These are phyloP conservation scores for Wickerhamomyces sp. DNA, from an alignment of 1,139 yeast species.

Conservation along the genomic window DNA sequence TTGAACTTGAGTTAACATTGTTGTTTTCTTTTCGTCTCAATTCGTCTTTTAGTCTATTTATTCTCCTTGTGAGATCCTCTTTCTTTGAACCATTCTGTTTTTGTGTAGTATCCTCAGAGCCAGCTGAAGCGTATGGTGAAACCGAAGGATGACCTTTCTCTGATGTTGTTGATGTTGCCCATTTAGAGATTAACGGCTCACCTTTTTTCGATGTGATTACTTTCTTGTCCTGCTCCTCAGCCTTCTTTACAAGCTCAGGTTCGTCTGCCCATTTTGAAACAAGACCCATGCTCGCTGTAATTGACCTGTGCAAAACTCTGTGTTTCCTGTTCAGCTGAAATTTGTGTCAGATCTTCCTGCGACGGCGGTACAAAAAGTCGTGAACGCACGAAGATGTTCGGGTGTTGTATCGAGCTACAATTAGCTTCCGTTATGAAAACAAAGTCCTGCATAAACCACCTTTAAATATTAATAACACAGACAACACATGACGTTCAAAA, in stretches of 20 bases:
- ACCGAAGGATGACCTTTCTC: constrained; percentile 11
- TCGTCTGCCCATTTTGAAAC: constrained; percentile 21
- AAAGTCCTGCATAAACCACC: too few relatives aligned
- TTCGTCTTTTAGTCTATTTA: not conserved
- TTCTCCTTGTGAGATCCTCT: not conserved
- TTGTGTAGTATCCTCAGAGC: too few relatives aligned
- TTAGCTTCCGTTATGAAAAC: too few relatives aligned
- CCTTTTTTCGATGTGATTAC: constrained; percentile 15
- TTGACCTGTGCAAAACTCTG: too few relatives aligned
- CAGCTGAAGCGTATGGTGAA: constrained; percentile 12
- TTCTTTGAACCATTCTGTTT: not conserved
- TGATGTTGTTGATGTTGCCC: constrained; percentile 12
- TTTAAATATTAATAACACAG: too few relatives aligned
- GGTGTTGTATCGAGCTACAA: too few relatives aligned
- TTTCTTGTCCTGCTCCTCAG: constrained; percentile 12
- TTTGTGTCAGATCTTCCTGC: too few relatives aligned
- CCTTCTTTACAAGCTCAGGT: constrained; percentile 11
- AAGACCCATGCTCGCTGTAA: constrained; percentile 33
- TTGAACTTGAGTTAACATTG: too few relatives aligned
- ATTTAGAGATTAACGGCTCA: constrained; percentile 14
- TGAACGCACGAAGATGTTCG: not conserved
- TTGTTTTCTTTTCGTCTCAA: too few relatives aligned
- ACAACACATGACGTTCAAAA: too few relatives aligned
- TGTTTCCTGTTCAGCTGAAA: too few relatives aligned
- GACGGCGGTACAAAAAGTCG: too few relatives aligned